These are phyloP conservation scores for Cadophora sp. DNA, from an alignment of 2,329 filamentous ascomycete genomes.

Conservation along the genomic window DNA sequence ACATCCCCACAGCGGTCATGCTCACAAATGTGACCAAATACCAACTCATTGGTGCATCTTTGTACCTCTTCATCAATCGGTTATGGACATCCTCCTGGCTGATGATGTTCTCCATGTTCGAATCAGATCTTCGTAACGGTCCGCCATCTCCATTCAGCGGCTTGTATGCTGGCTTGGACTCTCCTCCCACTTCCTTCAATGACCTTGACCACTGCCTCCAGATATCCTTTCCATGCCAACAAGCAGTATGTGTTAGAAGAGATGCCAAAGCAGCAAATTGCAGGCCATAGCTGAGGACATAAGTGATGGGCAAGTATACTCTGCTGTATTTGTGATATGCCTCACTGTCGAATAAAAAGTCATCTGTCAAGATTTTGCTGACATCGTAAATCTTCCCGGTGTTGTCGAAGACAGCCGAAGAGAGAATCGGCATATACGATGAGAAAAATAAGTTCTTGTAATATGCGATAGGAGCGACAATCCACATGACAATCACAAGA, in stretches of 20 bases:
- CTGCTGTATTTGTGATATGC: slow-evolving; percentile 84
- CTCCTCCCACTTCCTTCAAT: slow-evolving; percentile 65
- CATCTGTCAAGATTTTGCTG: slow-evolving; percentile 75
- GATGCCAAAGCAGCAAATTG: slow-evolving; percentile 85
- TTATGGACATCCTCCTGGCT: slow-evolving; percentile 83
- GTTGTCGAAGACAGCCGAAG: slow-evolving; percentile 85
- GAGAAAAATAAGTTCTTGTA: slow-evolving; percentile 82
- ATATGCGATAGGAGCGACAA: slow-evolving; percentile 79
- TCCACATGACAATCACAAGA: slow-evolving; percentile 84
- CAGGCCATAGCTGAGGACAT: slow-evolving; percentile 84
- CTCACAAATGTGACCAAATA: slow-evolving; percentile 77
- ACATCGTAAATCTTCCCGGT: slow-evolving; percentile 82
- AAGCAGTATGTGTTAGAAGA: slow-evolving; percentile 79
- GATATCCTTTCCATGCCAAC: slow-evolving; percentile 87
- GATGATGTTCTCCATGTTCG: slow-evolving; percentile 59
- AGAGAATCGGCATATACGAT: slow-evolving; percentile 86
- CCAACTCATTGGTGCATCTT: slow-evolving; percentile 83
- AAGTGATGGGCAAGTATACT: slow-evolving; percentile 86
- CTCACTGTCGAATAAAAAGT: slow-evolving; percentile 78
- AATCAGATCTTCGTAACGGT: slow-evolving; percentile 48
- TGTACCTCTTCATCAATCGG: slow-evolving; percentile 81
- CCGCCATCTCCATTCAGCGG: slow-evolving; percentile 48
- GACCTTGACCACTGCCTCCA: slow-evolving; percentile 77
- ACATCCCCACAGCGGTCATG: slow-evolving; percentile 82
- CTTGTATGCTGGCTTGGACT: slow-evolving; percentile 59